These are phyloP conservation scores for Penicillium aurantiogriseum DNA, from an alignment of 2,329 filamentous ascomycete species.

Conservation along the genomic window DNA sequence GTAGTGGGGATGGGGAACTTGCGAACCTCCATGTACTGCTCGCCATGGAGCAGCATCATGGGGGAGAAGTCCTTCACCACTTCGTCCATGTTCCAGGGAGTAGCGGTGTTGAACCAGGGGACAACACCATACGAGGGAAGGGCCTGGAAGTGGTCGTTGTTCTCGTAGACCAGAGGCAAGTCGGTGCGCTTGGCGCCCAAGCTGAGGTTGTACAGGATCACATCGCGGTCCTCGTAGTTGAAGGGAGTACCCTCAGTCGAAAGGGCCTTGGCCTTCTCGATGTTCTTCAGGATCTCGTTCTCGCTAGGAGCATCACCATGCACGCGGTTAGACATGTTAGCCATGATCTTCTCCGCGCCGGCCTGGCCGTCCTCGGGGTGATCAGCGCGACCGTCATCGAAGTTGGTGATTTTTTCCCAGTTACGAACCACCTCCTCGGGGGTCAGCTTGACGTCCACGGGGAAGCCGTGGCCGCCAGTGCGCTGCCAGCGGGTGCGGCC, in stretches of 20 bases:
- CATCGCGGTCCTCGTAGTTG: constrained; percentile 79
- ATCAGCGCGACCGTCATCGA: constrained; percentile 83
- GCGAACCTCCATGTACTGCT: constrained; percentile 94
- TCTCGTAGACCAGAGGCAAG: constrained; percentile 85
- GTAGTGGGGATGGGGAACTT: constrained; percentile 89
- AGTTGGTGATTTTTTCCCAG: constrained; percentile 78
- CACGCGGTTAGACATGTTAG: constrained; percentile 78
- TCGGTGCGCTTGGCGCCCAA: constrained; percentile 89
- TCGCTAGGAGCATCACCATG: constrained; percentile 48
- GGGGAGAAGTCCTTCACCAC: constrained; percentile 94
- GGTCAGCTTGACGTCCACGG: constrained; percentile 75
- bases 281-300: constrained; percentile 69
- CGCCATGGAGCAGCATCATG: constrained; percentile 98
- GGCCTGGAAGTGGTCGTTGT: constrained; percentile 86
- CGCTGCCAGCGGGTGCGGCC: constrained; percentile 94
- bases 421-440: constrained; percentile 77
- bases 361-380: constrained; percentile 77
- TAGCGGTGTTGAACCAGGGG: constrained; percentile 81
- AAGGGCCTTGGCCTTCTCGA: constrained; percentile 70
- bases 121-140: constrained; percentile 95
- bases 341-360: constrained; percentile 75
- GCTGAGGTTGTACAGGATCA: constrained; percentile 93
- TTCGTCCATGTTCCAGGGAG: constrained; percentile 75
- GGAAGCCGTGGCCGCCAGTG: constrained; percentile 85
- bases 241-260: constrained; percentile 73